Evolutionary conservation across 768 basidiomycete species (phyloP).

Genomic region (Steccherinum ochraceum): DNA sequence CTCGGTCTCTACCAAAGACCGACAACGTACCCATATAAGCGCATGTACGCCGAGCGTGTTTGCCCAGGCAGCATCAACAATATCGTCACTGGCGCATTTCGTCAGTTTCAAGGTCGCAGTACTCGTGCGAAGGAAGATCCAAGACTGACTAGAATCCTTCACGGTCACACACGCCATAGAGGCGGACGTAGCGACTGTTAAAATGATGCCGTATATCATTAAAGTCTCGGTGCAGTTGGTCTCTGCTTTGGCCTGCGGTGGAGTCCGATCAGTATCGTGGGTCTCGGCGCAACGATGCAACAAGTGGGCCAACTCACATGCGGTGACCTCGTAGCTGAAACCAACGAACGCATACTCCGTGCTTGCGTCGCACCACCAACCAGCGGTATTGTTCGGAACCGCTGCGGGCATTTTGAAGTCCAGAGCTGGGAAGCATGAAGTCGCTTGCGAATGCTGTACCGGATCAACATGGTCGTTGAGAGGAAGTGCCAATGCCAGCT

Average conservation of each 20-base stretch:
- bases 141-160: conserved; percentile 31
- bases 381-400: conserved; percentile 28
- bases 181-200: conserved; percentile 55
- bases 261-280: not conserved
- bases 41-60: conserved; percentile 64
- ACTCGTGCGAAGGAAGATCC: not conserved
- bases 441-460: not conserved
- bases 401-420: conserved; percentile 49
- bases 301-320: conserved; percentile 3
- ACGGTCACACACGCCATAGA: conserved; percentile 34
- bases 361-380: conserved; percentile 49
- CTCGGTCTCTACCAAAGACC: not conserved
- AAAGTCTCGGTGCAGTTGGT: conserved; percentile 48
- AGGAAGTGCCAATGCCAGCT: no score
- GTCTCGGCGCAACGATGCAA: no score
- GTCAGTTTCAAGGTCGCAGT: not conserved
- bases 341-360: conserved; percentile 75
- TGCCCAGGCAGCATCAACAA: conserved; percentile 63
- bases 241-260: conserved; percentile 47
- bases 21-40: conserved; percentile 53
- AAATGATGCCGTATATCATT: conserved; percentile 49
- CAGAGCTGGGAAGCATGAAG: conserved; percentile 31
- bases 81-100: conserved; percentile 37
- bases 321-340: conserved; percentile 33
- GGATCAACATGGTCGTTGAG: no score